A percentile compares a stretch with the other conserved stretches of the same genome.
Conservation (phyloP, 352 stramenopile species). For the Chrysophaeum taylorii region DNA sequence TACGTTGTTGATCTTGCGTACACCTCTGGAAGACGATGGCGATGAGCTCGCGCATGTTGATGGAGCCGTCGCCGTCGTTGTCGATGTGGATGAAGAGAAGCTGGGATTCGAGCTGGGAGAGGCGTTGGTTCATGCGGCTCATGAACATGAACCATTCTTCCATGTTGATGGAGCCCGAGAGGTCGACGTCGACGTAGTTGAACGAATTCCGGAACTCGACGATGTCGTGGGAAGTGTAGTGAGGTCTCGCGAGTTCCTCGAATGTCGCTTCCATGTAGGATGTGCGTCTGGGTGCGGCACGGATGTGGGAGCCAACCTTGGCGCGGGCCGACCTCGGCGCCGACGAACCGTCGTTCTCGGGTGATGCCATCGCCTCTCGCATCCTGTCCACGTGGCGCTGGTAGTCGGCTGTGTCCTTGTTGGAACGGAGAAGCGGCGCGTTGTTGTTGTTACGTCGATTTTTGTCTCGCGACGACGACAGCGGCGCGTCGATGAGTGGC, state of each 20-base stretch:
- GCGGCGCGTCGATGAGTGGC: too few relatives aligned
- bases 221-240: slow-evolving; percentile 17
- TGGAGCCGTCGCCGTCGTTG: slow-evolving; percentile 9
- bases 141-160: slow-evolving; percentile 22
- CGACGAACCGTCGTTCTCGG: too few relatives aligned
- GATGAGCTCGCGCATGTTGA: slow-evolving; percentile 13
- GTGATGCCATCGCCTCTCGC: too few relatives aligned
- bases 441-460: too few relatives aligned
- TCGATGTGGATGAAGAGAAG: slow-evolving; percentile 22
- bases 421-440: too few relatives aligned
- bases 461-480: too few relatives aligned
- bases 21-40: slow-evolving; percentile 19
- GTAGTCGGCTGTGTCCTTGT: too few relatives aligned
- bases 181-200: slow-evolving; percentile 19
- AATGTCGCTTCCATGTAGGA: too few relatives aligned
- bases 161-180: slow-evolving; percentile 17
- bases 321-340: too few relatives aligned
- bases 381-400: too few relatives aligned
- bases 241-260: background rate
- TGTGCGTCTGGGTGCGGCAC: too few relatives aligned
- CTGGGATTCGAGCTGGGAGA: slow-evolving; percentile 9
- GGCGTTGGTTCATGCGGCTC: slow-evolving; percentile 14
- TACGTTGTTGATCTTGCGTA: background rate
- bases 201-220: slow-evolving; percentile 13
- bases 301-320: too few relatives aligned